phyloP scores from a whole-genome alignment of 345 rosid genomes.

The Gossypium australe region DNA sequence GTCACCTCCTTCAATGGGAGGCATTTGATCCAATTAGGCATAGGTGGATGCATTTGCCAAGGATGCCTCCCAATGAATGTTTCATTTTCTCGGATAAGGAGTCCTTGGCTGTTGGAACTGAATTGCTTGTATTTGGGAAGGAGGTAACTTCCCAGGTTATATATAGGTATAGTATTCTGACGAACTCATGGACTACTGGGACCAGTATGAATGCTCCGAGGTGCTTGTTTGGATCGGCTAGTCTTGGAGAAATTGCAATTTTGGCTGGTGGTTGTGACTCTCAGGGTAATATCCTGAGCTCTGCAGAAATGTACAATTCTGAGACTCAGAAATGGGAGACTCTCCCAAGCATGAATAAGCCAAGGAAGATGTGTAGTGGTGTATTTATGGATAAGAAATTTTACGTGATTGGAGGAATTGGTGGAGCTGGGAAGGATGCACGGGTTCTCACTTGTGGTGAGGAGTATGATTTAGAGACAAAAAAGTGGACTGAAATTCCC shows the following conservation, averaged over 20 bases:
- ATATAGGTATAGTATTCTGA: constrained; percentile 74
- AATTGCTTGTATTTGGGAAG: constrained; percentile 81
- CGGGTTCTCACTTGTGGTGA: constrained; percentile 71
- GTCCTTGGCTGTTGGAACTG: constrained; percentile 92
- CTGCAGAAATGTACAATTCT: constrained; percentile 84
- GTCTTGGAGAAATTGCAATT: constrained; percentile 78
- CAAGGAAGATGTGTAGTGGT: constrained; percentile 90
- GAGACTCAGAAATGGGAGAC: constrained; percentile 60
- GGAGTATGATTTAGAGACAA: constrained; percentile 66
- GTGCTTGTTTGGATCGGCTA: constrained; percentile 94
- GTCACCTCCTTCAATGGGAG: constrained; percentile 81
- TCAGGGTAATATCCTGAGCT: constrained; percentile 48
- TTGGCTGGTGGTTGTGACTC: constrained; percentile 88
- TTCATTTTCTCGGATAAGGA: constrained; percentile 78
- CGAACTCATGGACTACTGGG: constrained; percentile 77
- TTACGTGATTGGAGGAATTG: constrained; percentile 83
- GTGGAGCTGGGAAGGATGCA: constrained; percentile 34
- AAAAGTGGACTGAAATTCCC: constrained; percentile 70
- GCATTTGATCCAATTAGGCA: constrained; percentile 73
- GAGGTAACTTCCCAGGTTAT: constrained; percentile 63
- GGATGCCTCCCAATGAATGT: constrained; percentile 62
- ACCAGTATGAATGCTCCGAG: constrained; percentile 75
- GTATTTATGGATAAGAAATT: constrained; percentile 89
- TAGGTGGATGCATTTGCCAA: constrained; percentile 82
- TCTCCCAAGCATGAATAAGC: constrained; percentile 75